These are phyloP conservation scores for Skeletonema grethae DNA, from an alignment of 108 stramenopile species.

Conservation along the genomic window DNA sequence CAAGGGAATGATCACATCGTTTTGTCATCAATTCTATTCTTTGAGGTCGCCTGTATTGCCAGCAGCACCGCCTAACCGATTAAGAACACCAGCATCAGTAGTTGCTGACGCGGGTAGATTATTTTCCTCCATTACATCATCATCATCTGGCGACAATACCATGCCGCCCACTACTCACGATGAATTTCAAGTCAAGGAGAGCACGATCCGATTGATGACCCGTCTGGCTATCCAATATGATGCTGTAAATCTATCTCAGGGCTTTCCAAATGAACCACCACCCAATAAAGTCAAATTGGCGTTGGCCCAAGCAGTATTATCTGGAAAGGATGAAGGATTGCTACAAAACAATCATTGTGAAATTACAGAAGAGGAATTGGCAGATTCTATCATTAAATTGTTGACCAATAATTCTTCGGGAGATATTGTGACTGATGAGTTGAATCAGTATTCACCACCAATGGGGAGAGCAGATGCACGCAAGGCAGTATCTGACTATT, in stretches of 20 bases:
- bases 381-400: conserved; percentile 16
- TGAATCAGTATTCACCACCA: conserved; percentile 78
- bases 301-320: conserved; percentile 58
- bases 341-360: conserved; percentile 5
- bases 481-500: conserved; percentile 54
- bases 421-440: conserved; percentile 36
- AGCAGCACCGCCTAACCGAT: not conserved
- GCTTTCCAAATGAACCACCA: conserved; percentile 75
- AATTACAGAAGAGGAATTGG: conserved; percentile 18
- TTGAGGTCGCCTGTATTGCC: not conserved
- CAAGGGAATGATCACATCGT: not conserved
- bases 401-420: conserved; percentile 7
- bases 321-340: conserved; percentile 46
- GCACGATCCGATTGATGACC: conserved; percentile 75
- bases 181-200: conserved; percentile 53
- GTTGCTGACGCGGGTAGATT: not conserved
- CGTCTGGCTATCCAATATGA: conserved; percentile 58
- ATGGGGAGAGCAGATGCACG: conserved; percentile 67
- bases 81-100: no score
- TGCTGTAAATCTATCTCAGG: conserved; percentile 70
- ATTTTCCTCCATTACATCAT: not conserved
- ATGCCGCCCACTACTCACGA: not conserved
- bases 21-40: not conserved
- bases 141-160: not conserved
- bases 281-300: conserved; percentile 54